Percentiles rank a stretch among this genome's conserved stretches.
phyloP scores from a whole-genome alignment of 169 alveolate genomes.

The Cyclospora cayetanensis region DNA sequence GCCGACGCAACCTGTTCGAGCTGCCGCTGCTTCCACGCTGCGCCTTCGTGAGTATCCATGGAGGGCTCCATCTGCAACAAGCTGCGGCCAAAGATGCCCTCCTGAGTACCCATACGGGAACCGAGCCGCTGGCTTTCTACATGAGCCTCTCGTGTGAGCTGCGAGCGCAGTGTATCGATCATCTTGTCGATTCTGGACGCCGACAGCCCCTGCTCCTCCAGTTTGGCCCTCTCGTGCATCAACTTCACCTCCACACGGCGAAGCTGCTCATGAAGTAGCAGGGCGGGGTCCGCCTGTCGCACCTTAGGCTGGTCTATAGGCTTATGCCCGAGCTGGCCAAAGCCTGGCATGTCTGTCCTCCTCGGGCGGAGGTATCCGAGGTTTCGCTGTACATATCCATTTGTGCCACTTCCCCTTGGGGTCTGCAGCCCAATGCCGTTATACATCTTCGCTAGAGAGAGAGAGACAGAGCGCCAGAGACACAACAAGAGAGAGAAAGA shows the following conservation, averaged over 20 bases:
- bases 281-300: slow-evolving; percentile 75
- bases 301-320: slow-evolving; percentile 55
- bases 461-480: background rate
- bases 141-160: slow-evolving; percentile 26
- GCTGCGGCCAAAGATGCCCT: slow-evolving; percentile 49
- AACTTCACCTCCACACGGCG: slow-evolving; percentile 84
- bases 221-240: slow-evolving; percentile 64
- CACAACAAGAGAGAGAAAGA: background rate
- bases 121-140: background rate
- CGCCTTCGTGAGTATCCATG: slow-evolving; percentile 47
- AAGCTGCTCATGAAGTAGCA: slow-evolving; percentile 85
- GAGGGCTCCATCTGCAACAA: slow-evolving; percentile 28
- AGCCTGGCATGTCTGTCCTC: slow-evolving; percentile 61
- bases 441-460: slow-evolving; percentile 77
- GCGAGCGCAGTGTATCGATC: background rate
- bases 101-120: background rate
- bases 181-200: background rate
- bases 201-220: slow-evolving; percentile 40
- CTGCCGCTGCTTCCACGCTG: slow-evolving; percentile 70
- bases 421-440: slow-evolving; percentile 90
- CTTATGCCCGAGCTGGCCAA: slow-evolving; percentile 2
- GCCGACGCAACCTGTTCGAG: slow-evolving; percentile 63
- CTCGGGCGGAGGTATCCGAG: slow-evolving; percentile 79
- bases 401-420: slow-evolving; percentile 92
- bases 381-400: slow-evolving; percentile 89